A percentile compares a stretch with the other conserved stretches of the same genome.
Evolutionary conservation across 2,329 filamentous ascomycete genomes (phyloP).

Genomic region (Sordariomycetes sp.): DNA sequence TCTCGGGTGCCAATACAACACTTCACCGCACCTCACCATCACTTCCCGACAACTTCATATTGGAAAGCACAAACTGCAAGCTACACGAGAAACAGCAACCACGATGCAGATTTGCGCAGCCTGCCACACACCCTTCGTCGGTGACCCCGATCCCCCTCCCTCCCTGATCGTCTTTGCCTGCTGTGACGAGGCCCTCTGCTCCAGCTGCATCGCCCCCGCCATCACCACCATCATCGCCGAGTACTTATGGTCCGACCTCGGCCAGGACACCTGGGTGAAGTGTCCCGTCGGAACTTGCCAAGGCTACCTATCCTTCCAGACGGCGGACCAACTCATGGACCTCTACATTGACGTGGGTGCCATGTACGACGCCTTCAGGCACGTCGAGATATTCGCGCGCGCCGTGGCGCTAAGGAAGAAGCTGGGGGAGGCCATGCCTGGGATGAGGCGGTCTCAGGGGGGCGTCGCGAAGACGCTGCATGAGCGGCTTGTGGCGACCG

Average conservation of each 20-base stretch:
- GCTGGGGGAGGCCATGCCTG: not conserved
- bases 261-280: constrained; percentile 5
- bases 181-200: constrained; percentile 8
- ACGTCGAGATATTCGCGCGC: not conserved
- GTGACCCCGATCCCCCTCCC: not conserved
- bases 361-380: not conserved
- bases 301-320: not conserved
- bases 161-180: constrained; percentile 2
- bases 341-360: not conserved
- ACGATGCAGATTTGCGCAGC: not conserved
- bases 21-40: too few relatives aligned
- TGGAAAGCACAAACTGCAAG: too few relatives aligned
- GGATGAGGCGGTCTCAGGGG: not conserved
- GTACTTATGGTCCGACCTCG: constrained; percentile 8
- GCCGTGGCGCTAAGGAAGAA: not conserved
- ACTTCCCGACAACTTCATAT: too few relatives aligned
- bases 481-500: not conserved
- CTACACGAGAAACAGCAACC: too few relatives aligned
- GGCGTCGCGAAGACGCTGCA: not conserved
- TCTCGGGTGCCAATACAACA: too few relatives aligned
- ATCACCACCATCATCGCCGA: constrained; percentile 1
- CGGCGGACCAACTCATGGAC: not conserved
- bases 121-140: not conserved
- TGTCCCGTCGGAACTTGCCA: constrained; percentile 6
- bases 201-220: constrained; percentile 4